Base-by-base conservation (phyloP, 2,329 filamentous ascomycete genomes). In the Fusarium multiceps region DNA sequence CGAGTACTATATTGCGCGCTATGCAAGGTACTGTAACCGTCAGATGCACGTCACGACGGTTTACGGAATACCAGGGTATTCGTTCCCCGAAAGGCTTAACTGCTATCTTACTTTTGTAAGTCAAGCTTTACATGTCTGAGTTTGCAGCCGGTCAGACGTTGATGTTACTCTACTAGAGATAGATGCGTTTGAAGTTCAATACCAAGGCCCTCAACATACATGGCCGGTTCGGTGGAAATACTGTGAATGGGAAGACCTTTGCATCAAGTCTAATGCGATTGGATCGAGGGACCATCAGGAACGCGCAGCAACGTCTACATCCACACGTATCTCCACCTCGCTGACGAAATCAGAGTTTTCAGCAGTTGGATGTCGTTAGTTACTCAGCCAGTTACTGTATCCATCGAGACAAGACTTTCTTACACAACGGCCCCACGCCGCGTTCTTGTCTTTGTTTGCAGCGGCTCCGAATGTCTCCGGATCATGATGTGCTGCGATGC, bases 401-500 rank as follows among this genome's bases (percentile, higher is more conserved):
- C 28, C 28, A 30, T 30, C 28, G 12, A 30, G 28, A 30, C 28
- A 55, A 62, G 49, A 61, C 43, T 58, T 59, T 59, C 59, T 57
- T 50, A 37, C 68, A 48, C 54, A 56, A 8, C 62, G 63, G 66
- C 69, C 71, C 72, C 72, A 75, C 57, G 70, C 67, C 63, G 64
- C 53, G 55, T 61, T 63, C 55, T 60, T 62, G 45, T 54, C 30
- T 46, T 60, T 62, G 45, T 54, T 27, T 48, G 46, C 47, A 51
- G 41, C 56, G 69, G 55, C 62, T 72, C 71, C 72, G 72, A 75
- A 20, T 74, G 64, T 72, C 64, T 73, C 72, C 71, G 65, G 48
- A 54, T 59, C 54, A 53, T 56, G 55, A 59, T 55, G 62, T 58
- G 50, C 45, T 71, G 51, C 63, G 48, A 71, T 71, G 32, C 42